Percentiles rank a stretch among this genome's conserved stretches.
Conservation (phyloP, 257 asterid genomes). For the Solanum sitiens region DNA sequence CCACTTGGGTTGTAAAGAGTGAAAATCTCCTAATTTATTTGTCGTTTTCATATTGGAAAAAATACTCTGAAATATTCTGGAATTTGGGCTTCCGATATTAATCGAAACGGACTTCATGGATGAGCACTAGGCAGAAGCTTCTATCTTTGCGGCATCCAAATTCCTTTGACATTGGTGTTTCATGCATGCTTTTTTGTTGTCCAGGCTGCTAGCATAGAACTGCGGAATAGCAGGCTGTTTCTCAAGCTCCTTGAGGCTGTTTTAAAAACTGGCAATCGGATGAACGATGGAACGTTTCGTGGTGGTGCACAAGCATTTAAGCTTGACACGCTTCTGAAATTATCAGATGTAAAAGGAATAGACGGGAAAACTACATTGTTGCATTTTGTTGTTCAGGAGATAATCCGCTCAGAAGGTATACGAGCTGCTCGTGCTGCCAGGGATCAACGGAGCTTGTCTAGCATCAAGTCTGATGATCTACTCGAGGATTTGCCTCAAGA, state of each 20-base stretch:
- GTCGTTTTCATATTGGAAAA: not conserved
- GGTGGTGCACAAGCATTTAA: conserved; percentile 97
- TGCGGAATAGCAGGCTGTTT: conserved; percentile 71
- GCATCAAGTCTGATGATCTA: conserved; percentile 32
- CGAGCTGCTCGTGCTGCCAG: conserved; percentile 57
- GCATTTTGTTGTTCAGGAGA: conserved; percentile 89
- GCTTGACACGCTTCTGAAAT: conserved; percentile 79
- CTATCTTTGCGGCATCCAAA: not conserved
- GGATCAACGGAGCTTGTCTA: conserved; percentile 34
- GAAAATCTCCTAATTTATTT: not conserved
- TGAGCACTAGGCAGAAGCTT: not conserved
- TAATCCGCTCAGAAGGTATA: conserved; percentile 76
- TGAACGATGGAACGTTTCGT: conserved; percentile 89
- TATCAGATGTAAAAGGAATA: conserved; percentile 79
- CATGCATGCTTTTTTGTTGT: not conserved
- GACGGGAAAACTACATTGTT: conserved; percentile 85
- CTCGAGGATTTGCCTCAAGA: conserved; percentile 26
- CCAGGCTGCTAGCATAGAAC: conserved; percentile 89
- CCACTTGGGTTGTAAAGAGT: not conserved
- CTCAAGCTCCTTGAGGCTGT: conserved; percentile 94
- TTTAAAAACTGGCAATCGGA: conserved; percentile 90
- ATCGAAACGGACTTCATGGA: not conserved
- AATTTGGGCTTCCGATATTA: not conserved
- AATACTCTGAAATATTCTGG: not conserved
- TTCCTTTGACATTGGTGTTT: not conserved